These are phyloP conservation scores for Fusarium sp. DNA, from an alignment of 2,329 filamentous ascomycete species.

Conservation along the genomic window DNA sequence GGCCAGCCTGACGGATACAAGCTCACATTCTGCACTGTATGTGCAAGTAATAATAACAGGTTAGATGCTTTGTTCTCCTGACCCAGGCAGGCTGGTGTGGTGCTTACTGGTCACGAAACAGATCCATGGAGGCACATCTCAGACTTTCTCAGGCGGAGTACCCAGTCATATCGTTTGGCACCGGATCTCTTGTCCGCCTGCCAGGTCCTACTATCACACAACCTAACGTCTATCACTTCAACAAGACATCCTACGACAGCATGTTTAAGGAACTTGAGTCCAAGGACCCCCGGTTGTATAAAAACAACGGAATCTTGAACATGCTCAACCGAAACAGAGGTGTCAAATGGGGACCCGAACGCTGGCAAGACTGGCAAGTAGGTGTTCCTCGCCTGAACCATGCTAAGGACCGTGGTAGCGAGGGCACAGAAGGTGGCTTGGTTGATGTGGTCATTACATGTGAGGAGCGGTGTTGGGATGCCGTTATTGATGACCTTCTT, in stretches of 20 bases:
- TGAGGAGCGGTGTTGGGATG: slow-evolving; percentile 98
- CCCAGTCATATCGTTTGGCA: slow-evolving; percentile 98
- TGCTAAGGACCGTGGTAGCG: slow-evolving; percentile 77
- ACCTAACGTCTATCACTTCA: slow-evolving; percentile 98
- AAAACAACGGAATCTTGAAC: slow-evolving; percentile 90
- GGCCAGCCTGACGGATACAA: slow-evolving; percentile 76
- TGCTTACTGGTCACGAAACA: slow-evolving; percentile 24
- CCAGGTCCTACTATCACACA: slow-evolving; percentile 91
- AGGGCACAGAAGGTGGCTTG: slow-evolving; percentile 86
- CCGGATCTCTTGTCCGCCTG: slow-evolving; percentile 91
- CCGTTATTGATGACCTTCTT: slow-evolving; percentile 92
- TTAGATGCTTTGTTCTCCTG: slow-evolving; percentile 53
- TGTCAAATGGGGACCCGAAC: slow-evolving; percentile 95
- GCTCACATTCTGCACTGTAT: slow-evolving; percentile 98
- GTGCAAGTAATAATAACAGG: slow-evolving; percentile 97
- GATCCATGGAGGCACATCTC: slow-evolving; percentile 93
- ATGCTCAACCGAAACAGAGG: slow-evolving; percentile 94
- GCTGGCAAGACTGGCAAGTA: slow-evolving; percentile 97
- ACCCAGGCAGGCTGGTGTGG: background rate
- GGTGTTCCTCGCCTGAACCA: slow-evolving; percentile 85
- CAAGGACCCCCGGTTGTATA: slow-evolving; percentile 90
- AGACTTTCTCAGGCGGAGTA: slow-evolving; percentile 87
- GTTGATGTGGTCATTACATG: slow-evolving; percentile 97
- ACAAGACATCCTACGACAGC: slow-evolving; percentile 92
- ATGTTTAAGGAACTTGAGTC: slow-evolving; percentile 92